Percentiles rank a stretch among this genome's conserved stretches.
Conservation (phyloP, 2,329 filamentous ascomycete genomes). For the Pyrenochaeta sp. region DNA sequence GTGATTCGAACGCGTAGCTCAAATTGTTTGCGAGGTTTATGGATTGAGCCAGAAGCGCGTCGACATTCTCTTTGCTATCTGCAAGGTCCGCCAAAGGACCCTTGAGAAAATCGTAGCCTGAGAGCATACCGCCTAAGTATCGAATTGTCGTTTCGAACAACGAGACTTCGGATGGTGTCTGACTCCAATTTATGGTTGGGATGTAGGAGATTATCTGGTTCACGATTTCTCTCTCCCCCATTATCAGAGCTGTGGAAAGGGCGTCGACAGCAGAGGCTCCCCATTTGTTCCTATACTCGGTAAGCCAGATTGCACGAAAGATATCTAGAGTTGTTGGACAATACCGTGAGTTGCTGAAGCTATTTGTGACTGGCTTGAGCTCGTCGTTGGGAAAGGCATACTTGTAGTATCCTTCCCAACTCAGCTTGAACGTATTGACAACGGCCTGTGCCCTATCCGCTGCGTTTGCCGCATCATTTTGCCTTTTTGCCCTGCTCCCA, state of each 20-base stretch:
- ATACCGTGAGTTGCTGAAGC: conserved; percentile 74
- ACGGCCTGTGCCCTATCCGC: conserved; percentile 43
- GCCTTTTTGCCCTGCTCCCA: conserved; percentile 13
- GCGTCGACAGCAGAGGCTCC: conserved; percentile 84
- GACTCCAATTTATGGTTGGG: conserved; percentile 73
- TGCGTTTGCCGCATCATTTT: conserved; percentile 10
- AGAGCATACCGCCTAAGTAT: conserved; percentile 82
- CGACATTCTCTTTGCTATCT: conserved; percentile 58
- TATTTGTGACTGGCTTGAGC: conserved; percentile 72
- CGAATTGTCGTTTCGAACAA: conserved; percentile 92
- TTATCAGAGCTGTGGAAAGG: conserved; percentile 79
- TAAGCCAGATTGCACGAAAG: not conserved
- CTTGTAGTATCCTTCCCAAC: conserved; percentile 65
- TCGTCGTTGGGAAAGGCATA: conserved; percentile 83
- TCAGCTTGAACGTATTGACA: conserved; percentile 42
- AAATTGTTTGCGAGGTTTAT: conserved; percentile 74
- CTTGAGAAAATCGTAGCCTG: conserved; percentile 76
- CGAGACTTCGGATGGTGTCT: conserved; percentile 68
- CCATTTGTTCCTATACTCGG: conserved; percentile 75
- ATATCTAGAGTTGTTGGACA: conserved; percentile 11
- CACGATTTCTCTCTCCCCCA: conserved; percentile 74
- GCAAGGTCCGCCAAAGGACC: conserved; percentile 68
- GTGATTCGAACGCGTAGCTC: conserved; percentile 79
- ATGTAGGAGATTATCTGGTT: conserved; percentile 76
- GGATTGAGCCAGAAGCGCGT: conserved; percentile 72